These are phyloP conservation scores for Syncephalastrum monosporum DNA, from an alignment of 371 early-diverging fungal species.

Conservation along the genomic window DNA sequence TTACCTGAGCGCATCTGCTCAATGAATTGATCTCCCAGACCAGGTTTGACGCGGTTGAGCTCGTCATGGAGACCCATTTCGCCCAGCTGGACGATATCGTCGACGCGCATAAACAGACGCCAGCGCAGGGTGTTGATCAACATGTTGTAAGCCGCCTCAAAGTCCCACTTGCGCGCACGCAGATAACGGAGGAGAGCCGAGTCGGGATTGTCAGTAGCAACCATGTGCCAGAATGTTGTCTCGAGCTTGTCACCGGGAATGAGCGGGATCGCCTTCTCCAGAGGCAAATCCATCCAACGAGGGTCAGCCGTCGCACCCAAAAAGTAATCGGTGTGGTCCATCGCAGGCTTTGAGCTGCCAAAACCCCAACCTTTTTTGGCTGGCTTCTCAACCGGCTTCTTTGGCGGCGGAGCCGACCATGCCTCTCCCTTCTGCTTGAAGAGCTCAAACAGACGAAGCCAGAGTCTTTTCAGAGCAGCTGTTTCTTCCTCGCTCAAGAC, in stretches of 20 bases:
- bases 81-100: slow-evolving; percentile 54
- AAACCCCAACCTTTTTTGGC: slow-evolving; percentile 1
- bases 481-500: slow-evolving; percentile 50
- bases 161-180: slow-evolving; percentile 80
- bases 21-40: slow-evolving; percentile 39
- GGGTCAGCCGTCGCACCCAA: slow-evolving; percentile 48
- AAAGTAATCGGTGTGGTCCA: slow-evolving; percentile 16
- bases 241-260: slow-evolving; percentile 36
- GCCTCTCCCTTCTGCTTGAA: slow-evolving; percentile 35
- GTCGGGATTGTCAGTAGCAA: slow-evolving; percentile 69
- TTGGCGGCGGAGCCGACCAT: slow-evolving; percentile 6
- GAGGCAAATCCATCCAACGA: slow-evolving; percentile 31
- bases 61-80: slow-evolving; percentile 49
- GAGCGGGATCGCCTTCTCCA: slow-evolving; percentile 40
- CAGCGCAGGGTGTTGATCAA: slow-evolving; percentile 62
- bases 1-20: slow-evolving; percentile 56
- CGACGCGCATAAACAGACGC: slow-evolving; percentile 58
- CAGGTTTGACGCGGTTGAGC: slow-evolving; percentile 45
- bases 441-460: slow-evolving; percentile 51
- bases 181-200: slow-evolving; percentile 65
- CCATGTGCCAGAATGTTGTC: slow-evolving; percentile 55
- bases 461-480: slow-evolving; percentile 49
- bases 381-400: slow-evolving; percentile 7
- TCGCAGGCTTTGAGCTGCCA: slow-evolving; percentile 1
- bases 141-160: slow-evolving; percentile 66